phyloP scores from a whole-genome alignment of 1,284 basidiomycete genomes.

The Tylopilus sp. region DNA sequence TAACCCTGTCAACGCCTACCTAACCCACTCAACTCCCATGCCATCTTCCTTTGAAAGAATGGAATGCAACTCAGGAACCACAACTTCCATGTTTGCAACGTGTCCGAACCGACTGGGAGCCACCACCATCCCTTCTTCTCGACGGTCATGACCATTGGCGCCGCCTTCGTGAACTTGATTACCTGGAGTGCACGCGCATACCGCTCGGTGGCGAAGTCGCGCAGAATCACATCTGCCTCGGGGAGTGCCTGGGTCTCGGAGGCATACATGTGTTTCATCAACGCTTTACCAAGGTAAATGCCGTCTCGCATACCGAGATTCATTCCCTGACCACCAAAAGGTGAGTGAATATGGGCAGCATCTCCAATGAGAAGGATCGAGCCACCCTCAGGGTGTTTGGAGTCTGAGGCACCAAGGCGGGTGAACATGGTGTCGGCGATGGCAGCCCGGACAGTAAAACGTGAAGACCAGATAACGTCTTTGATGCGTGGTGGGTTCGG shows the following conservation, averaged over 20 bases:
- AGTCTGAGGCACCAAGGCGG: slow-evolving; percentile 27
- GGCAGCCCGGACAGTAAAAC: slow-evolving; percentile 50
- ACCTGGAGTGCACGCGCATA: not conserved
- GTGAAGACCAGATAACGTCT: slow-evolving; percentile 47
- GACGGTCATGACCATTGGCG: slow-evolving; percentile 22
- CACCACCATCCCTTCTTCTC: slow-evolving; percentile 28
- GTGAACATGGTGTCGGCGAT: slow-evolving; percentile 46
- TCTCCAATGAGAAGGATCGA: slow-evolving; percentile 51
- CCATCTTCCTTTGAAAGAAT: slow-evolving; percentile 27
- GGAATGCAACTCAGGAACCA: slow-evolving; percentile 27
- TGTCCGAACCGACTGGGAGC: slow-evolving; percentile 29
- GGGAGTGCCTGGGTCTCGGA: slow-evolving; percentile 11
- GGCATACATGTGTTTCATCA: slow-evolving; percentile 31
- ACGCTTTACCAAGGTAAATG: slow-evolving; percentile 43
- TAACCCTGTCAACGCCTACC: slow-evolving; percentile 17
- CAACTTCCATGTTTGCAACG: slow-evolving; percentile 22
- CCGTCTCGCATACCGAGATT: slow-evolving; percentile 59
- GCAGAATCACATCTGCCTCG: slow-evolving; percentile 25
- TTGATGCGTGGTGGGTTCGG: slow-evolving; percentile 29
- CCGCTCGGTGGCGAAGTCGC: slow-evolving; percentile 29
- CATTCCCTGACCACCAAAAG: slow-evolving; percentile 58
- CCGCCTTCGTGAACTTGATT: slow-evolving; percentile 31
- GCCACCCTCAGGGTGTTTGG: slow-evolving; percentile 22
- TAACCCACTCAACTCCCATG: slow-evolving; percentile 16
- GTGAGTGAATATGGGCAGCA: slow-evolving; percentile 42